Base-by-base conservation (phyloP, 108 stramenopile genomes). In the Nitzschia sp. region DNA sequence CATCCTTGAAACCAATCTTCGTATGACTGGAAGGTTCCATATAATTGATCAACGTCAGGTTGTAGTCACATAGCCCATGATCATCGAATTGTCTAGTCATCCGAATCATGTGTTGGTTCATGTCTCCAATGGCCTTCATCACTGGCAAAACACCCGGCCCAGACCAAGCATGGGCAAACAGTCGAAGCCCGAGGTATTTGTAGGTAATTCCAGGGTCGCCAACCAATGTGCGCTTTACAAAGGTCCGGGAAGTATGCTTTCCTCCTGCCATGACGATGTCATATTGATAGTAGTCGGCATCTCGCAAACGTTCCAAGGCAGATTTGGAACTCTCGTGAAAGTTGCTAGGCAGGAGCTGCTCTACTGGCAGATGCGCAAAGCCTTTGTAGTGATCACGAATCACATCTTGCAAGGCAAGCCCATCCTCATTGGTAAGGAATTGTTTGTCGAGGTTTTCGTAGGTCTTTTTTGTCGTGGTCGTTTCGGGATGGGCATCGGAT, bases 131-230 rank as follows among this genome's bases (percentile, higher is more conserved):
- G 10, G 63, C 24, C 53, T 65, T 65, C 72, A 73, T 58, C 10
- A 60, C 48, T 0, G 72, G 72, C 14, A 46, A 50, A 8, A 42
- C 57, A 20, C 64, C 64, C 10, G 64, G 72, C 15, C 72, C 72
- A 20, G 65, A 61, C 95, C 95, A 96, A 22, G 95, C 91, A 72
- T 95, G 92, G 10, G 95, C 86, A 68, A 95, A 96, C 8, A 96
- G 71, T 22, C 95, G 76, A 14, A 96, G 69, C 10, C 95, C 95
- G 6, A 96, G 76, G 72, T 96, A 96, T 65, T 90, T 90, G 78
- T 96, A 96, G n/a, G 95, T 96, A 34, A 86, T 85, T 12, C 95
- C 95, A 10, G 90, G 86, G 9, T 94, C 82, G 0, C 93, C 90
- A 3, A 91, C 84, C 51, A 94, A 66, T 0, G 85, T 87, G 38